Conservation (phyloP, 176 grass and related monocot genomes). For the Canna indica region DNA sequence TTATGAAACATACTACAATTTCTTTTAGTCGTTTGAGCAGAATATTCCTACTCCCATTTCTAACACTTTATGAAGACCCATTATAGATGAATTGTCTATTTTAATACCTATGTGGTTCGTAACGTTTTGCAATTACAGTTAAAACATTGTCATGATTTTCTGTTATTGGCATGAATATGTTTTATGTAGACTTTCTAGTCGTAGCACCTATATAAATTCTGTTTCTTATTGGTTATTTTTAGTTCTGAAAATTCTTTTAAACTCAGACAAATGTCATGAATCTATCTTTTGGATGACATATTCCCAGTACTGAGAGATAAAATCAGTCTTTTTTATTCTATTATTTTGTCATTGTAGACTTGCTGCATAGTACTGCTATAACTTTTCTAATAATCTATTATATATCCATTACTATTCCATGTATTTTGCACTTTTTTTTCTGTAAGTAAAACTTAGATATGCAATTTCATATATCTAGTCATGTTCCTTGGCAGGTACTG, state of each 20-base stretch:
- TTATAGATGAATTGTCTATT: neutral
- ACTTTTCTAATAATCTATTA: neutral
- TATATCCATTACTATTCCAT: neutral
- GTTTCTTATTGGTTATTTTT: neutral
- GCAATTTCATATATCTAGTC: neutral
- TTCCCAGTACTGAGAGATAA: neutral
- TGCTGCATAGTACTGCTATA: neutral
- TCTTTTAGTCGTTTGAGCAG: neutral
- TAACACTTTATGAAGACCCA: neutral
- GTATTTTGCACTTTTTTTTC: neutral
- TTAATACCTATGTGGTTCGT: neutral
- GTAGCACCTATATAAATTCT: neutral
- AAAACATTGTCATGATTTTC: neutral
- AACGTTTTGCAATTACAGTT: neutral
- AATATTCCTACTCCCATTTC: neutral
- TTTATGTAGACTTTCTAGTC: neutral
- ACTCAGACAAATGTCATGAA: neutral
- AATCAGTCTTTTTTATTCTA: neutral
- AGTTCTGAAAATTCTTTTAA: neutral
- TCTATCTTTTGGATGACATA: neutral
- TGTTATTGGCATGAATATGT: neutral
- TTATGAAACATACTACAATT: neutral
- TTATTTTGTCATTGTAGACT: neutral
- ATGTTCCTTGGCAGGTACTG: slow-evolving; percentile 45
- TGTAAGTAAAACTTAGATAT: neutral